Conservation (phyloP, 1,284 basidiomycete species). For the Rhodotorula sp. region DNA sequence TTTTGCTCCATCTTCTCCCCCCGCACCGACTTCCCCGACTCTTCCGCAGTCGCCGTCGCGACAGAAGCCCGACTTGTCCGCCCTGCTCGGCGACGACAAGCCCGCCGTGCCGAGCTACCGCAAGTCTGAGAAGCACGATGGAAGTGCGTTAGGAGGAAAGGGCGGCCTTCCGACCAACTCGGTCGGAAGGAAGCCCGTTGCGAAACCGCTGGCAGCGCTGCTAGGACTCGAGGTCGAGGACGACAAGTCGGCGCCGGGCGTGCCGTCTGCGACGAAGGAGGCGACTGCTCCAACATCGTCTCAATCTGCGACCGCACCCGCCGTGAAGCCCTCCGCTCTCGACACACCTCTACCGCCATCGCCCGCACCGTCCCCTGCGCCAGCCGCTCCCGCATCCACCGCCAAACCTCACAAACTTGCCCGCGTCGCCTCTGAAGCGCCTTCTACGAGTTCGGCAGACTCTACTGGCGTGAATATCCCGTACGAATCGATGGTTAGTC, state of each 20-base stretch:
- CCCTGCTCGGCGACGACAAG: conserved; percentile 32
- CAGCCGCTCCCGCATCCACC: background rate
- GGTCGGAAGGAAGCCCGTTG: conserved; percentile 26
- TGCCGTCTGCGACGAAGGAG: background rate
- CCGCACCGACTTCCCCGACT: background rate
- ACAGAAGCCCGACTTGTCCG: conserved; percentile 21
- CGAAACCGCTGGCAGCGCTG: conserved; percentile 31
- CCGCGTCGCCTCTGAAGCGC: conserved; percentile 18
- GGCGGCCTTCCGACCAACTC: conserved; percentile 22
- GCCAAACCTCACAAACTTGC: background rate
- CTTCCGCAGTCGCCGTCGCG: background rate
- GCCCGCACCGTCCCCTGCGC: background rate
- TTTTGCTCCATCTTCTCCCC: background rate
- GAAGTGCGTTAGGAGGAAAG: conserved; percentile 14
- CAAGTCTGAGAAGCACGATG: conserved; percentile 1
- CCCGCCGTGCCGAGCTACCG: conserved; percentile 18
- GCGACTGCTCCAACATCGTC: background rate
- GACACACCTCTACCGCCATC: conserved; percentile 24
- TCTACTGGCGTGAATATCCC: background rate
- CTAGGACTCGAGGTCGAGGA: conserved; percentile 24
- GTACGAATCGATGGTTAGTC: conserved; percentile 36
- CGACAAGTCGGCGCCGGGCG: background rate
- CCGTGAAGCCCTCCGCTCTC: background rate
- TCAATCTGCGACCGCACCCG: too few species aligned
- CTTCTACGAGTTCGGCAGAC: conserved; percentile 9